Percentiles rank a stretch among this genome's conserved stretches.
Conservation (phyloP, 2,329 filamentous ascomycete species). For the Tolypocladium guangdongense region DNA sequence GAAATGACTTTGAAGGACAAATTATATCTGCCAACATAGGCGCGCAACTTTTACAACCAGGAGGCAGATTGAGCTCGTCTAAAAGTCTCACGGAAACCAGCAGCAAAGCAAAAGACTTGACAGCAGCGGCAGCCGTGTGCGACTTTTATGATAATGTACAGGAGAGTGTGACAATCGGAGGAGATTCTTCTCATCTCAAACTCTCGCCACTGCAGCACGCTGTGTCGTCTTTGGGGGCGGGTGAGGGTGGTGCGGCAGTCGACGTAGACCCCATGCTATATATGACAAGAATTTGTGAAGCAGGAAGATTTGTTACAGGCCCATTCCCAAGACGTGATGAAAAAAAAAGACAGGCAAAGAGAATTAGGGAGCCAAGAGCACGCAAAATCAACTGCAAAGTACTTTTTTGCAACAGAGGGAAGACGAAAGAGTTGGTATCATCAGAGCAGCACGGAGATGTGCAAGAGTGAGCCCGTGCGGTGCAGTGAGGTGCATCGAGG, state of each 20-base stretch:
- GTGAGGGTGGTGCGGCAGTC: slow-evolving; percentile 11
- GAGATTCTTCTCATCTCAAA: slow-evolving; percentile 1
- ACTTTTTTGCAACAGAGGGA: slow-evolving; percentile 6
- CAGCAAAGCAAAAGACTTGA: slow-evolving; percentile 21
- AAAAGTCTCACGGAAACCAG: slow-evolving; percentile 21
- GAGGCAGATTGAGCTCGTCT: slow-evolving; percentile 25
- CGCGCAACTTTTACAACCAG: slow-evolving; percentile 19
- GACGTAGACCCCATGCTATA: slow-evolving; percentile 15
- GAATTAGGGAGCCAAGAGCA: slow-evolving; percentile 10
- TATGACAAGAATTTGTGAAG: slow-evolving; percentile 9
- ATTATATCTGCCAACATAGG: slow-evolving; percentile 13
- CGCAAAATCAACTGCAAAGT: slow-evolving; percentile 12
- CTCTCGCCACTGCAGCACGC: slow-evolving; percentile 2
- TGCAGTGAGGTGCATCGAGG: slow-evolving; percentile 8
- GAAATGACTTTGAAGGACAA: not conserved
- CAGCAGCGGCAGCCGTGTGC: slow-evolving; percentile 32
- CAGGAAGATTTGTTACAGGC: slow-evolving; percentile 14
- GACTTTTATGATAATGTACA: slow-evolving; percentile 47
- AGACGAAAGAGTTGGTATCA: slow-evolving; percentile 22
- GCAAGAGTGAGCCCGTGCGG: slow-evolving; percentile 4
- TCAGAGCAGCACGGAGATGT: slow-evolving; percentile 20
- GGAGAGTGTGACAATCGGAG: slow-evolving; percentile 18
- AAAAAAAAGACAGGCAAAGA: slow-evolving; percentile 11
- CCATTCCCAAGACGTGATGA: slow-evolving; percentile 14
- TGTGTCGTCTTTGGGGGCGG: not conserved